phyloP scores from a whole-genome alignment of 179 eudicot genomes.

The Heliamphora pulchella region DNA sequence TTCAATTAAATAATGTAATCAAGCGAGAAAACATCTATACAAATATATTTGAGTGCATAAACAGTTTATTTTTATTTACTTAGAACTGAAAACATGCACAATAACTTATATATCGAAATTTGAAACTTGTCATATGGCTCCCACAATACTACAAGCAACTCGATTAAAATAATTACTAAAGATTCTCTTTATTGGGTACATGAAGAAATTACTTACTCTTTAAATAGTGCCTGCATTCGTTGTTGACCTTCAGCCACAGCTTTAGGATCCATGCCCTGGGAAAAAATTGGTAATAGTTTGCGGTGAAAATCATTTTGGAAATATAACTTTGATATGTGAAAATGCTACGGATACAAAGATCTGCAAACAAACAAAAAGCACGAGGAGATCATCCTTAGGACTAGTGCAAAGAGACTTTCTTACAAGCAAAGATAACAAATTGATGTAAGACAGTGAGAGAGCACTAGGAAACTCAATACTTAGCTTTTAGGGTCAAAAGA shows the following conservation, averaged over 20 bases:
- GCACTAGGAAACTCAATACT: neutral
- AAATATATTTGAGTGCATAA: neutral
- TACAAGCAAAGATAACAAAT: neutral
- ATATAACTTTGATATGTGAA: neutral
- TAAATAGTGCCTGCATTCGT: slow-evolving; percentile 56
- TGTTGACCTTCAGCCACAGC: slow-evolving; percentile 65
- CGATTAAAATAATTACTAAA: neutral
- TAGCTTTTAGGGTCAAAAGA: neutral
- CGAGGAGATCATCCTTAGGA: neutral
- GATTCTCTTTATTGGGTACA: neutral
- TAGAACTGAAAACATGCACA: neutral
- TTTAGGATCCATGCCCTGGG: slow-evolving; percentile 69
- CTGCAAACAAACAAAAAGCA: slow-evolving; percentile 1
- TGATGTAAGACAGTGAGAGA: neutral
- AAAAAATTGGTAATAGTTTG: slow-evolving; percentile 5
- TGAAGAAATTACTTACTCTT: slow-evolving; percentile 51
- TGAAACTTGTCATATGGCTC: neutral
- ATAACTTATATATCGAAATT: neutral
- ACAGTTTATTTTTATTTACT: neutral
- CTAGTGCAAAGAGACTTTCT: neutral
- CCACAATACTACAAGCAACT: neutral
- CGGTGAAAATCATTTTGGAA: neutral
- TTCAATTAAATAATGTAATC: neutral
- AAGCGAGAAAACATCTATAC: neutral
- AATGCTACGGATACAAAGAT: neutral